These are phyloP conservation scores for Cenococcum geophilum DNA, from an alignment of 495 filamentous ascomycete species.

Conservation along the genomic window DNA sequence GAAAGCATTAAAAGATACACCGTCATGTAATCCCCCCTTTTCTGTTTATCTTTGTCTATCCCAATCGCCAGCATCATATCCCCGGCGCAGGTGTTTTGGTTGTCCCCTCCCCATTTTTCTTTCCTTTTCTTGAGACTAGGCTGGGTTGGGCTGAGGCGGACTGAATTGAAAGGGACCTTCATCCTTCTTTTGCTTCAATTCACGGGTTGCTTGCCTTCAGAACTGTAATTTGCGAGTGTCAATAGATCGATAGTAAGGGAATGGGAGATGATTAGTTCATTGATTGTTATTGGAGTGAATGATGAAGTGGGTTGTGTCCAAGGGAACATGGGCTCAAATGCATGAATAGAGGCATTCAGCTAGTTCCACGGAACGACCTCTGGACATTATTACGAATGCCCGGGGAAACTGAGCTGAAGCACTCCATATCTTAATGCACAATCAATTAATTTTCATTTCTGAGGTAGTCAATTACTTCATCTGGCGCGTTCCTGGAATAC, in stretches of 20 bases:
- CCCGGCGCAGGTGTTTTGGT: constrained; percentile 27
- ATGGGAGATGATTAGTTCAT: constrained; percentile 4
- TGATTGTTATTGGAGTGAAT: not conserved
- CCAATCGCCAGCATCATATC: constrained; percentile 29
- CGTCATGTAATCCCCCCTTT: constrained; percentile 47
- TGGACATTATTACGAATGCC: not conserved
- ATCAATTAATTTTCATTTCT: no score
- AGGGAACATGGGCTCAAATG: not conserved
- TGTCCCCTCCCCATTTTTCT: constrained; percentile 2
- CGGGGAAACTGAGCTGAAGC: no score
- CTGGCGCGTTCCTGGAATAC: no score
- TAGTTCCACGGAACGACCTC: not conserved
- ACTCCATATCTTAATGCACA: no score
- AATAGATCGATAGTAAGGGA: constrained; percentile 3
- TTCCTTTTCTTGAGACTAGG: not conserved
- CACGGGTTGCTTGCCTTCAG: not conserved
- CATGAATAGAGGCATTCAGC: not conserved
- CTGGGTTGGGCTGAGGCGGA: not conserved
- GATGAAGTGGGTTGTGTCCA: not conserved
- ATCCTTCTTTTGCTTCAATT: not conserved
- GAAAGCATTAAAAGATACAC: constrained; percentile 51
- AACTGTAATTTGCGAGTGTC: not conserved
- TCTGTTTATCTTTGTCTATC: constrained; percentile 8
- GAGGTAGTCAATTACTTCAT: no score
- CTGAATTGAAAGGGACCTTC: not conserved